phyloP scores from a whole-genome alignment of 106 monocot genomes.

The Dioscorea zingiberensis region DNA sequence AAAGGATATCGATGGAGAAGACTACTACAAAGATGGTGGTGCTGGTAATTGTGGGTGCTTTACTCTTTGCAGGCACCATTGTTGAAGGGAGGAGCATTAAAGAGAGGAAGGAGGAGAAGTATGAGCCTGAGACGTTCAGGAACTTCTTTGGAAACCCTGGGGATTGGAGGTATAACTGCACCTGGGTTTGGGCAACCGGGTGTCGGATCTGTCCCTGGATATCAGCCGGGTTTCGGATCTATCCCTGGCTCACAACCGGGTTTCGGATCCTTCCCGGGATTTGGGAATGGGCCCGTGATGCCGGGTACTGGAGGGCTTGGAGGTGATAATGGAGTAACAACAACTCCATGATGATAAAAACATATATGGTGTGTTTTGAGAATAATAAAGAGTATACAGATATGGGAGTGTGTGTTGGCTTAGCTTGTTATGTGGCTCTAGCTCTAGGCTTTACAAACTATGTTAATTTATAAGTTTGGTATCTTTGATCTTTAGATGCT shows the following conservation, averaged over 20 bases:
- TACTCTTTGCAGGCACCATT: slow-evolving; percentile 7
- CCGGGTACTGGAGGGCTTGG: not conserved
- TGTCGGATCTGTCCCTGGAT: not conserved
- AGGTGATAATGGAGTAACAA: not conserved
- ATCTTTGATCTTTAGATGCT: too few species aligned
- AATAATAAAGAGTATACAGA: too few species aligned
- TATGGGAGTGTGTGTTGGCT: too few species aligned
- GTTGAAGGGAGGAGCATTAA: slow-evolving; percentile 3
- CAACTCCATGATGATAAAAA: not conserved
- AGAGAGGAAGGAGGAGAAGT: not conserved
- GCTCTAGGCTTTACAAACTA: too few species aligned
- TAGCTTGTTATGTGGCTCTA: too few species aligned
- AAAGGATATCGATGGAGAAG: slow-evolving; percentile 4
- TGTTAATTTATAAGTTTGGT: not conserved
- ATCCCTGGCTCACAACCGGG: not conserved
- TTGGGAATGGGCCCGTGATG: not conserved
- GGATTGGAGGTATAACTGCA: not conserved
- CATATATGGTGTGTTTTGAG: too few species aligned
- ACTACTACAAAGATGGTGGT: slow-evolving; percentile 2
- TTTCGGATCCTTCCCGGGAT: not conserved
- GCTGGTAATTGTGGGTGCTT: not conserved
- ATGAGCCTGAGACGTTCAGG: slow-evolving; percentile 10
- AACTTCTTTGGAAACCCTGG: not conserved
- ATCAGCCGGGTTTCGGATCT: not conserved
- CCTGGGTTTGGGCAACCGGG: slow-evolving; percentile 1